Evolutionary conservation across 768 basidiomycete genomes (phyloP).

Genomic region (Cyclocybe cylindracea): DNA sequence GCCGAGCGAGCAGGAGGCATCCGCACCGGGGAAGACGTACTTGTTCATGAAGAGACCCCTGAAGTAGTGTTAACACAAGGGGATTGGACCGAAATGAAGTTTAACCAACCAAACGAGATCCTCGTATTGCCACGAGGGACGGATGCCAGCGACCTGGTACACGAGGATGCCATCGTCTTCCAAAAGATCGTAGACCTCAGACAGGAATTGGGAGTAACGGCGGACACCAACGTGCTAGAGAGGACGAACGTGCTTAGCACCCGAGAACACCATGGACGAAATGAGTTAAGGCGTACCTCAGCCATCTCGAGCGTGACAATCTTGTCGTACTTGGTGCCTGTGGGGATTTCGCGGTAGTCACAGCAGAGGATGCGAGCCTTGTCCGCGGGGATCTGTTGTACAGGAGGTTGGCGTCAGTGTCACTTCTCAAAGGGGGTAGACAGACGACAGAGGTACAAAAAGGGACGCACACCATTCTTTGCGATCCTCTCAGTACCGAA

Average conservation of each 20-base stretch:
- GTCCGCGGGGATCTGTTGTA: conserved; percentile 45
- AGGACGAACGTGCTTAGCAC: conserved; percentile 4
- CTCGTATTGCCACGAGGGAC: conserved; percentile 97
- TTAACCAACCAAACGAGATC: conserved; percentile 83
- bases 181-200: conserved; percentile 89
- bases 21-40: conserved; percentile 98
- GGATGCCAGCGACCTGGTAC: conserved; percentile 95
- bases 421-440: neutral
- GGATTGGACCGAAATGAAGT: too few species aligned
- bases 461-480: conserved; percentile 62
- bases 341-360: conserved; percentile 91
- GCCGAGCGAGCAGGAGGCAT: conserved; percentile 92
- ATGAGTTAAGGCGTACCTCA: conserved; percentile 53
- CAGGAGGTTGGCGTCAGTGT: neutral
- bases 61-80: neutral
- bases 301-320: conserved; percentile 99
- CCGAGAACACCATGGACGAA: neutral
- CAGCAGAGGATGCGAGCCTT: conserved; percentile 90
- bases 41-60: conserved; percentile 98
- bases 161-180: conserved; percentile 95
- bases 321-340: conserved; percentile 80
- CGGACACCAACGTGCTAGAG: conserved; percentile 90
- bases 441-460: neutral
- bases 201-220: conserved; percentile 85
- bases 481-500: conserved; percentile 91